These are phyloP conservation scores for Saksenaea vasiformis DNA, from an alignment of 371 early-diverging fungal genomes.

Conservation along the genomic window DNA sequence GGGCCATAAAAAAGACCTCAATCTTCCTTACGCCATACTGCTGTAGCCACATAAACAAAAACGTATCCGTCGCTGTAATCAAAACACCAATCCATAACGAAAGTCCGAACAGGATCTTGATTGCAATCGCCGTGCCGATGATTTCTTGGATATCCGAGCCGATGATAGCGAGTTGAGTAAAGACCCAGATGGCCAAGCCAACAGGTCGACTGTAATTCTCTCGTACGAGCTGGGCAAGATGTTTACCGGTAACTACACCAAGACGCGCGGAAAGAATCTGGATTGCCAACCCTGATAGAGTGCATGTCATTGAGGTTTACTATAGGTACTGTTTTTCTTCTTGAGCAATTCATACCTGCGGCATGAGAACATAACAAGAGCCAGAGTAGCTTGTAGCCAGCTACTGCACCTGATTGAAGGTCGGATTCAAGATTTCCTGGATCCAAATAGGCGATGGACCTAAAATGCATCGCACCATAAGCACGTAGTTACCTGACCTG, in stretches of 20 bases:
- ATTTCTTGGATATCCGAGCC: conserved; percentile 79
- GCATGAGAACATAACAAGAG: conserved; percentile 66
- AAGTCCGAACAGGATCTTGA: conserved; percentile 63
- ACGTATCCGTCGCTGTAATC: conserved; percentile 71
- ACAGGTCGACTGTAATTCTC: conserved; percentile 49
- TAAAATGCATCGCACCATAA: conserved; percentile 17
- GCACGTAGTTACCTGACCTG: not conserved
- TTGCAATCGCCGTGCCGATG: conserved; percentile 75
- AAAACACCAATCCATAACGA: conserved; percentile 69
- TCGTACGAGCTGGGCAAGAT: conserved; percentile 64
- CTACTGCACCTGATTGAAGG: conserved; percentile 66
- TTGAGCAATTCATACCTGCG: conserved; percentile 23
- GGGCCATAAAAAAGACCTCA: conserved; percentile 64
- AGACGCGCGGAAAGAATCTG: conserved; percentile 68
- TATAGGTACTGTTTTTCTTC: conserved; percentile 2
- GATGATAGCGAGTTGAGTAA: conserved; percentile 76
- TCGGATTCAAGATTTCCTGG: conserved; percentile 79
- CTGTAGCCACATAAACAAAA: conserved; percentile 65
- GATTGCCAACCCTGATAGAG: conserved; percentile 55
- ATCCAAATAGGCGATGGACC: conserved; percentile 75
- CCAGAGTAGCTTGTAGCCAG: conserved; percentile 69
- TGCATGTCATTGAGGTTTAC: not conserved
- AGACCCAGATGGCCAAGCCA: conserved; percentile 54
- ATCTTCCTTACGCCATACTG: conserved; percentile 67
- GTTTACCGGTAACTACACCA: conserved; percentile 74